phyloP scores from a whole-genome alignment of 1,284 basidiomycete genomes.

The Vanrija humicola region DNA sequence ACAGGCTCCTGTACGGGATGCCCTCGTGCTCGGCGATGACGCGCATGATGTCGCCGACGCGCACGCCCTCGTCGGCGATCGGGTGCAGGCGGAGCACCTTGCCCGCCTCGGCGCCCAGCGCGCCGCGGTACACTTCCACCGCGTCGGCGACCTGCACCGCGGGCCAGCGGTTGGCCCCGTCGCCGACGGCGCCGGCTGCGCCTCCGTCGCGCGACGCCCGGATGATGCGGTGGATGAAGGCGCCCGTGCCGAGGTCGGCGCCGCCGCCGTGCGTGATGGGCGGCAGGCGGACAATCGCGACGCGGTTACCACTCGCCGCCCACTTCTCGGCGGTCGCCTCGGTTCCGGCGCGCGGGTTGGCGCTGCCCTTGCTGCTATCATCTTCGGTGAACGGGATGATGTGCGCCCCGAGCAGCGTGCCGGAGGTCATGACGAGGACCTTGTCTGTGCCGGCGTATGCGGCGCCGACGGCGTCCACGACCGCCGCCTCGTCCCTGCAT shows the following conservation, averaged over 20 bases:
- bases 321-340: conserved; percentile 3
- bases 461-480: conserved; percentile 18
- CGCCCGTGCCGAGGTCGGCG: too few relatives aligned
- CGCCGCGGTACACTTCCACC: too few relatives aligned
- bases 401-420: conserved; percentile 3
- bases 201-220: too few relatives aligned
- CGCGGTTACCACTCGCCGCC: conserved; percentile 13
- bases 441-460: conserved; percentile 19
- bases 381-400: background rate
- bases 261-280: conserved; percentile 23
- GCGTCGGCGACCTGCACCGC: too few relatives aligned
- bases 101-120: too few relatives aligned
- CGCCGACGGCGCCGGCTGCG: too few relatives aligned
- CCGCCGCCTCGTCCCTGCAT: conserved; percentile 13
- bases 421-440: conserved; percentile 16
- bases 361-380: background rate
- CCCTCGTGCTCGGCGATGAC: too few relatives aligned
- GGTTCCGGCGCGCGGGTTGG: background rate
- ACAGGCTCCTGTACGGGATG: background rate
- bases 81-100: too few relatives aligned
- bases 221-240: too few relatives aligned
- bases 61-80: too few relatives aligned
- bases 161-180: too few relatives aligned
- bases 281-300: conserved; percentile 19
- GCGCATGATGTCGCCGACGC: too few relatives aligned